Percentiles rank a stretch among this genome's conserved stretches.
Evolutionary conservation across 192 early-diverging fungal species (phyloP).

Genomic region (Chytriomyces sp.): DNA sequence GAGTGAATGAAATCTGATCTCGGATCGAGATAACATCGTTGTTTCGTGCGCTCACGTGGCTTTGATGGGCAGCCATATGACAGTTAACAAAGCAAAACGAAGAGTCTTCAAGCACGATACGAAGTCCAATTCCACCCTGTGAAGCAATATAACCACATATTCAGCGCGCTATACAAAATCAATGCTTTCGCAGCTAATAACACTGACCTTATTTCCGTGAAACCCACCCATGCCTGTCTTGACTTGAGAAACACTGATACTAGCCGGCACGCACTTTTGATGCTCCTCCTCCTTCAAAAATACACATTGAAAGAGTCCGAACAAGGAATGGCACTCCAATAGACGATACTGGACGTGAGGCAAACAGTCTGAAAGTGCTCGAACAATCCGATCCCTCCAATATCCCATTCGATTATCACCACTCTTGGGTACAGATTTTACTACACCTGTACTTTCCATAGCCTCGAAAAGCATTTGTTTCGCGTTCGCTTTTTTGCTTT

Average conservation of each 20-base stretch:
- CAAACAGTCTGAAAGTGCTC: constrained; percentile 58
- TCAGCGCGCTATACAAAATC: constrained; percentile 4
- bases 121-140: constrained; percentile 75
- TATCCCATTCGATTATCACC: constrained; percentile 72
- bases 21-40: constrained; percentile 71
- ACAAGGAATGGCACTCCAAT: constrained; percentile 77
- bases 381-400: constrained; percentile 79
- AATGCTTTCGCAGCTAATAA: no score
- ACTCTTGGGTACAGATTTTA: neutral
- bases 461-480: constrained; percentile 30
- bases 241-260: constrained; percentile 49
- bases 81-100: constrained; percentile 85
- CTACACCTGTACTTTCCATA: no score
- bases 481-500: constrained; percentile 45
- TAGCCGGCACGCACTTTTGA: constrained; percentile 63
- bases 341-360: constrained; percentile 57
- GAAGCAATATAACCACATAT: neutral
- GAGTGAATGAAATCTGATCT: constrained; percentile 57
- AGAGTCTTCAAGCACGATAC: constrained; percentile 75
- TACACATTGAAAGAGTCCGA: constrained; percentile 88
- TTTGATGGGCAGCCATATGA: constrained; percentile 86
- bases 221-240: constrained; percentile 90
- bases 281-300: constrained; percentile 70
- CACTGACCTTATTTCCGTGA: constrained; percentile 86
- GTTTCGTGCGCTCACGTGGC: constrained; percentile 70